Base-by-base conservation (phyloP, 2,329 filamentous ascomycete species). In the Penicillium decumbens region DNA sequence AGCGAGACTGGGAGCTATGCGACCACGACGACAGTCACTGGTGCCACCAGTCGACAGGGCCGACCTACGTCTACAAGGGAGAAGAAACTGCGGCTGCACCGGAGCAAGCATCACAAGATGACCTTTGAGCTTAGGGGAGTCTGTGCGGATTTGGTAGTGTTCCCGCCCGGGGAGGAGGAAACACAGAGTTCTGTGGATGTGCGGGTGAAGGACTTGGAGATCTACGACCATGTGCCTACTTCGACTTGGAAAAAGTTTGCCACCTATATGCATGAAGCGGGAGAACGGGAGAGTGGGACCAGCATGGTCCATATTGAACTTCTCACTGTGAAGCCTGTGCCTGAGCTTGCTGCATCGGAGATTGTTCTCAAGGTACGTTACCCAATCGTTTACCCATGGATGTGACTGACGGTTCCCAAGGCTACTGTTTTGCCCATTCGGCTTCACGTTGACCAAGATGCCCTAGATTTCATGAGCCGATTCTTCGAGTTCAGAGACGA, bases 211-310 rank as follows among this genome's bases (percentile, higher is more conserved):
- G 86, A 93, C 50, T 76, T 98, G 10, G 91, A 95, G 59, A 84
- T 98, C 13, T 95, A 93, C 54, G 93, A 98, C 67, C 89, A 96
- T 64, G 81, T 98, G 2, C 89, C 90, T 1, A 92, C 89, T 0
- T 98, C 93, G 3, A 96, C 92, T 0, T 98, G 95, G 95, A 95
- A 88, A 69, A 98, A 96, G 67, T 98, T 98, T 72, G 85, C 89
- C 12, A 97, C 92, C 0, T 96, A 95, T 62, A 88, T 95, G 74
- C 83, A 88, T 51, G 89, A 95, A 65, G 85, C 85, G 9, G 88
- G 88, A n/a, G 84, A 89, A 63, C 82, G 91, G 42, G 89, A 97
- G 71, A 86, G 88, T 70, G 87, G 85, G 15, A 87, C 86, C 12
- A 89, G 84, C 62, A 96, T 97, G 91, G 80, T 93, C 13, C 90